These are phyloP conservation scores for Penicillium paneum DNA, from an alignment of 2,329 filamentous ascomycete species.

Conservation along the genomic window DNA sequence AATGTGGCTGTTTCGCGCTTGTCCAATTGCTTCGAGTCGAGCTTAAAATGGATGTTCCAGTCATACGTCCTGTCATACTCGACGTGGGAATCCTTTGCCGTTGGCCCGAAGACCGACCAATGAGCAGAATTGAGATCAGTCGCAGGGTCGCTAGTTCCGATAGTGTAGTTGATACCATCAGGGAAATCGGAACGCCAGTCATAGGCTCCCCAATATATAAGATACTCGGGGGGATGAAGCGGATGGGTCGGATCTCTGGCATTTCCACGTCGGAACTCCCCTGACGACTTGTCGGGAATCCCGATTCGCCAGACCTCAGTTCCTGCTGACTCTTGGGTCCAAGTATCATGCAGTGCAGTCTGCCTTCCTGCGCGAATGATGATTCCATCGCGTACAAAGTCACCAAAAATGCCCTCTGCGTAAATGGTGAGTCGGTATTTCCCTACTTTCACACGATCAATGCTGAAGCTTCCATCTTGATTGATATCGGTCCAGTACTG, in stretches of 20 bases:
- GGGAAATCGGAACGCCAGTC: conserved; percentile 61
- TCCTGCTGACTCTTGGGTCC: conserved; percentile 56
- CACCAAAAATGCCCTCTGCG: conserved; percentile 60
- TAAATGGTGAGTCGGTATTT: conserved; percentile 63
- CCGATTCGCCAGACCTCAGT: conserved; percentile 62
- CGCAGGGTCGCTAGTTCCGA: conserved; percentile 51
- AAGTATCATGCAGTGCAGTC: conserved; percentile 41
- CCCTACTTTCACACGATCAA: conserved; percentile 55
- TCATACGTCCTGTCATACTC: conserved; percentile 48
- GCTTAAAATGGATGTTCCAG: conserved; percentile 57
- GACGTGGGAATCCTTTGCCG: conserved; percentile 42
- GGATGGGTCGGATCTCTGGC: conserved; percentile 49
- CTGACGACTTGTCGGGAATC: conserved; percentile 59
- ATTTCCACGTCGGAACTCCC: conserved; percentile 60
- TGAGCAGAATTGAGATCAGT: conserved; percentile 63
- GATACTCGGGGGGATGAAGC: conserved; percentile 55
- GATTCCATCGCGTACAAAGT: conserved; percentile 55
- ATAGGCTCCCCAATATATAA: conserved; percentile 60
- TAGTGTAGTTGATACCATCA: conserved; percentile 55
- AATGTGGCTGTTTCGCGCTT: conserved; percentile 53
- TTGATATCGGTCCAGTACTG: conserved; percentile 62
- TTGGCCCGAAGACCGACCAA: conserved; percentile 60
- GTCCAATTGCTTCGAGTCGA: conserved; percentile 43
- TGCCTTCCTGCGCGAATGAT: conserved; percentile 44
- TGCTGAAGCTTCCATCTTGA: conserved; percentile 47